phyloP scores from a whole-genome alignment of 2,329 filamentous ascomycete genomes.

The Onygena corvina region DNA sequence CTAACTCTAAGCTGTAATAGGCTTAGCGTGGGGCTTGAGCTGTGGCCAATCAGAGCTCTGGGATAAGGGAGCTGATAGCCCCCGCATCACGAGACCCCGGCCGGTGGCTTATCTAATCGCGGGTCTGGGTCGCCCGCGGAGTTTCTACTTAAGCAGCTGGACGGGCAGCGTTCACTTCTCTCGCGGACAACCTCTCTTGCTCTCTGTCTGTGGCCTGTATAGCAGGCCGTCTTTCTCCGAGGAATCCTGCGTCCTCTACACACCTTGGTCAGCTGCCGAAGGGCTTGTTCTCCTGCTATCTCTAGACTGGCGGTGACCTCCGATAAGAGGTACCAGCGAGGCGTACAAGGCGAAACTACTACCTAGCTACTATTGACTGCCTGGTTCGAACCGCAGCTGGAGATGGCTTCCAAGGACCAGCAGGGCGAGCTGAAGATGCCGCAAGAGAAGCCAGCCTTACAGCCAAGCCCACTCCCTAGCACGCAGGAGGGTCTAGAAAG shows the following conservation, averaged over 20 bases:
- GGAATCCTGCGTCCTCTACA: not conserved
- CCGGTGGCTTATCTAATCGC: too few species aligned
- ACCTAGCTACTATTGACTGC: not conserved
- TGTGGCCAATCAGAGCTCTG: not conserved
- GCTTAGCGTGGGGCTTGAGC: not conserved
- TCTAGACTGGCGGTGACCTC: not conserved
- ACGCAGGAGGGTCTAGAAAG: not conserved
- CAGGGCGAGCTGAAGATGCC: not conserved
- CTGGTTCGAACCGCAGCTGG: not conserved
- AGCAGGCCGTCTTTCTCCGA: not conserved
- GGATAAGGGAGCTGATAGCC: slow-evolving; percentile 3
- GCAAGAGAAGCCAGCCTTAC: not conserved
- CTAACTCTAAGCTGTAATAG: not conserved
- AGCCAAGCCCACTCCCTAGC: not conserved
- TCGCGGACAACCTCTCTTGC: not conserved
- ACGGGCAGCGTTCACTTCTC: not conserved
- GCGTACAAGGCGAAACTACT: not conserved
- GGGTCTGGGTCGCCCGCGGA: too few species aligned
- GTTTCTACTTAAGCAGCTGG: too few species aligned
- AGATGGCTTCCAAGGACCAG: not conserved
- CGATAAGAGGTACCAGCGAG: not conserved
- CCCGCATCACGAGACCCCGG: slow-evolving; percentile 4
- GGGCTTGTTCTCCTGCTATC: not conserved
- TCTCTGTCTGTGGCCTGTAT: not conserved
- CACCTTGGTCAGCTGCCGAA: not conserved